These are phyloP conservation scores for Aspergillus sp. DNA, from an alignment of 2,329 filamentous ascomycete genomes.

Conservation along the genomic window DNA sequence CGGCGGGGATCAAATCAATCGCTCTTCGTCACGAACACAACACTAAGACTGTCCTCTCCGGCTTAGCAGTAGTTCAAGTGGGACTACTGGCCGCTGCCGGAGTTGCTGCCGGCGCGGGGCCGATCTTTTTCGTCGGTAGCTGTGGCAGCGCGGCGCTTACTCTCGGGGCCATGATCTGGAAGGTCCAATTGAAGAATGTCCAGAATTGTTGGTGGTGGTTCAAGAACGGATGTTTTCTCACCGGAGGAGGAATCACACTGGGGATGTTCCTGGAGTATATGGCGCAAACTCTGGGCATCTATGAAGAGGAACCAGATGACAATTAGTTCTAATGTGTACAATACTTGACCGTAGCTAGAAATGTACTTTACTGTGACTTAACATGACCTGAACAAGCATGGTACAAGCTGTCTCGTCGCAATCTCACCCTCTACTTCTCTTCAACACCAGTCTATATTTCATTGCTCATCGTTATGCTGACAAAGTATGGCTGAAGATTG, in stretches of 20 bases:
- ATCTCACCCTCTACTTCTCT: too few relatives aligned
- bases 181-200: constrained; percentile 57
- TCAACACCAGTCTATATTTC: too few relatives aligned
- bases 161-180: constrained; percentile 59
- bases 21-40: constrained; percentile 49
- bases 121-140: constrained; percentile 57
- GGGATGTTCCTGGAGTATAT: constrained; percentile 58
- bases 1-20: constrained; percentile 52
- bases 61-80: constrained; percentile 41
- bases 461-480: background rate
- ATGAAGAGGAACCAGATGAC: constrained; percentile 14
- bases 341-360: too few relatives aligned
- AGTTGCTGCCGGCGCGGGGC: constrained; percentile 54
- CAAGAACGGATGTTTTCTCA: constrained; percentile 60
- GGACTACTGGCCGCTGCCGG: constrained; percentile 45
- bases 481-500: background rate
- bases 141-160: constrained; percentile 57
- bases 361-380: too few relatives aligned
- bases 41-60: constrained; percentile 44
- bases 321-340: too few relatives aligned
- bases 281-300: constrained; percentile 27
- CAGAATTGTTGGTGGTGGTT: constrained; percentile 66
- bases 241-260: constrained; percentile 57
- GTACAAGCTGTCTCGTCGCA: too few relatives aligned
- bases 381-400: too few relatives aligned